Evolutionary conservation across 2,329 filamentous ascomycete species (phyloP), one percentile per base, ranked within the genome.

Genomic region (Coniochaeta ligniaria): DNA sequence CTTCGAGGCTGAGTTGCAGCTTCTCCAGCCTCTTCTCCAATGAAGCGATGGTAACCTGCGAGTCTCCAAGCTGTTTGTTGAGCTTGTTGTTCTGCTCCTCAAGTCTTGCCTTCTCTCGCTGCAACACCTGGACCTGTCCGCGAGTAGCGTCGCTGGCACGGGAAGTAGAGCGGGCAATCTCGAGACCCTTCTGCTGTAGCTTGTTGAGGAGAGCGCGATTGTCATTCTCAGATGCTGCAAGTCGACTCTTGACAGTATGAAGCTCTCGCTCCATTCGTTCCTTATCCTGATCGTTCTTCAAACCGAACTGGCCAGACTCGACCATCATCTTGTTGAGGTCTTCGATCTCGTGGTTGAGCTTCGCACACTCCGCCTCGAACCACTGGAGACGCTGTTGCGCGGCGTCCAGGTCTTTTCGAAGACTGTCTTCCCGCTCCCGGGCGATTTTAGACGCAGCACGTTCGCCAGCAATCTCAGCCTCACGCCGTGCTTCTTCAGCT

Each of bases 1-100:
- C 94, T 72, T 99, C 94, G 9, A 98, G 76, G 68, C 84, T 92
- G 47, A 98, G 82, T 58, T 92, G 85, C 31, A 98, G 80, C 74
- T 97, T 97, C 75, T 98, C 94, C 59, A 95, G 90, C 73, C 95
- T 92, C 79, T 98, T 98, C 72, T 97, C 92, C 8, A 97, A 77
- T 1, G 91, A 90, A 0, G 90, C 90, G 65, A 96, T 86, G 6
- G 86, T 86, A 26, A 97, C 75, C 68, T 97, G 94, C 6, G 90
- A 83, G 66, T 97, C 93, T 60, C 90, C 92, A 14, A 97, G 81
- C 71, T 97, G 91, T 67, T 91, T 90, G 70, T 89, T 85, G 17
- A 97, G 81, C 66, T 88, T 90, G 71, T 84, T 83, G 69, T 90
- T 92, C 59, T 94, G 88, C 66, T 96, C 92, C 62, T 97, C 93